These are phyloP conservation scores for Spinellus fusiger DNA, from an alignment of 192 early-diverging fungal genomes.

Conservation along the genomic window DNA sequence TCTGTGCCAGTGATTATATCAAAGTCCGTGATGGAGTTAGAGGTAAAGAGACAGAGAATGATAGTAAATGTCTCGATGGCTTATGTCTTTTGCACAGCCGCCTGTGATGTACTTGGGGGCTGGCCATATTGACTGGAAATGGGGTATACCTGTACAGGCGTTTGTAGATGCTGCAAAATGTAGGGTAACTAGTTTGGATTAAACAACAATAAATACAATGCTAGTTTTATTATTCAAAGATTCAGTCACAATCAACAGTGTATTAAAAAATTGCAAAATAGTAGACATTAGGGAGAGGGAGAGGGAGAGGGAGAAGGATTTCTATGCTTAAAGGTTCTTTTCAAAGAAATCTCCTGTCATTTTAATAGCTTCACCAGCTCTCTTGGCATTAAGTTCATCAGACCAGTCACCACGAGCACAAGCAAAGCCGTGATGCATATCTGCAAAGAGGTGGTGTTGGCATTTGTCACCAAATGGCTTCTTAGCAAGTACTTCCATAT, in stretches of 20 bases:
- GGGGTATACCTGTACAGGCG: slow-evolving; percentile 52
- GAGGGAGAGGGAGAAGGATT: background rate
- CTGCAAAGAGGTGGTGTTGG: slow-evolving; percentile 49
- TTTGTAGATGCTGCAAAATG: slow-evolving; percentile 41
- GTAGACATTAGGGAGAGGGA: background rate
- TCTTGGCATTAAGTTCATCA: slow-evolving; percentile 34
- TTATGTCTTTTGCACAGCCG: too few relatives aligned
- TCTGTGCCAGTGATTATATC: slow-evolving; percentile 63
- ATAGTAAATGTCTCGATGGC: too few relatives aligned
- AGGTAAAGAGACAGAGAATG: too few relatives aligned
- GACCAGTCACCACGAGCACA: slow-evolving; percentile 54
- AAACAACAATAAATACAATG: too few relatives aligned
- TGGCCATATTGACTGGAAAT: slow-evolving; percentile 82
- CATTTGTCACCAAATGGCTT: slow-evolving; percentile 49
- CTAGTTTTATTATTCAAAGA: too few relatives aligned
- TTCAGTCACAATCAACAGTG: background rate
- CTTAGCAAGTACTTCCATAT: slow-evolving; percentile 30
- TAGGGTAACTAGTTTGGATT: slow-evolving; percentile 5
- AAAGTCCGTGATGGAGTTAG: slow-evolving; percentile 50
- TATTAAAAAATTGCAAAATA: background rate
- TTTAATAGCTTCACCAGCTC: slow-evolving; percentile 48
- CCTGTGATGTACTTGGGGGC: slow-evolving; percentile 72
- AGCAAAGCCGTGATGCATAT: slow-evolving; percentile 51
- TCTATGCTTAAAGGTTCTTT: slow-evolving; percentile 18
- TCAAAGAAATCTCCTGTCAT: slow-evolving; percentile 45